These are phyloP conservation scores for Phytophthora pini DNA, from an alignment of 352 stramenopile species.

Conservation along the genomic window DNA sequence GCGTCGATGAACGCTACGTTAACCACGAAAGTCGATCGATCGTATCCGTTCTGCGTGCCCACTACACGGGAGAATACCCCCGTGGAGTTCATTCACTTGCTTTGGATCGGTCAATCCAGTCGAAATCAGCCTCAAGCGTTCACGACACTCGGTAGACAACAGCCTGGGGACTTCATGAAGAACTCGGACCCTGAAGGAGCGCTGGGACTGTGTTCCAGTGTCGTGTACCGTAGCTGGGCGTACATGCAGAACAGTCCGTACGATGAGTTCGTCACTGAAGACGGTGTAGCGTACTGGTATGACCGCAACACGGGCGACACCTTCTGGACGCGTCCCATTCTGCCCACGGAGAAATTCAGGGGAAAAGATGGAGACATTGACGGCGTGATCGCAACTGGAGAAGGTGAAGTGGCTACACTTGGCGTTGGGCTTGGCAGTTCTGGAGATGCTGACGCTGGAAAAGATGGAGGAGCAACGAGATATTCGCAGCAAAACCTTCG, in stretches of 20 bases:
- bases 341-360: slow-evolving; percentile 79
- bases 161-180: slow-evolving; percentile 93
- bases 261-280: slow-evolving; percentile 92
- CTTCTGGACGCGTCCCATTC: slow-evolving; percentile 91
- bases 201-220: slow-evolving; percentile 82
- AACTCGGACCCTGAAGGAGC: slow-evolving; percentile 74
- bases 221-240: slow-evolving; percentile 93
- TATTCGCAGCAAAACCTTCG: slow-evolving; percentile 79
- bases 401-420: slow-evolving; percentile 76
- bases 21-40: slow-evolving; percentile 87
- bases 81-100: slow-evolving; percentile 93
- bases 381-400: slow-evolving; percentile 77
- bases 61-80: slow-evolving; percentile 93
- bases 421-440: slow-evolving; percentile 57
- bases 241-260: slow-evolving; percentile 88
- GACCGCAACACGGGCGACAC: slow-evolving; percentile 83
- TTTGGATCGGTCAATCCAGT: slow-evolving; percentile 89
- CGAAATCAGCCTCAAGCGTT: slow-evolving; percentile 93
- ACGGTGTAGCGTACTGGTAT: slow-evolving; percentile 94
- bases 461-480: slow-evolving; percentile 37
- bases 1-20: slow-evolving; percentile 84
- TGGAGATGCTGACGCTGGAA: slow-evolving; percentile 28
- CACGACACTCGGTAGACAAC: slow-evolving; percentile 87
- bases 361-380: slow-evolving; percentile 81
- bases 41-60: slow-evolving; percentile 93